phyloP scores from a whole-genome alignment of 2,329 filamentous ascomycete species.

The Xylariaceae sp. region DNA sequence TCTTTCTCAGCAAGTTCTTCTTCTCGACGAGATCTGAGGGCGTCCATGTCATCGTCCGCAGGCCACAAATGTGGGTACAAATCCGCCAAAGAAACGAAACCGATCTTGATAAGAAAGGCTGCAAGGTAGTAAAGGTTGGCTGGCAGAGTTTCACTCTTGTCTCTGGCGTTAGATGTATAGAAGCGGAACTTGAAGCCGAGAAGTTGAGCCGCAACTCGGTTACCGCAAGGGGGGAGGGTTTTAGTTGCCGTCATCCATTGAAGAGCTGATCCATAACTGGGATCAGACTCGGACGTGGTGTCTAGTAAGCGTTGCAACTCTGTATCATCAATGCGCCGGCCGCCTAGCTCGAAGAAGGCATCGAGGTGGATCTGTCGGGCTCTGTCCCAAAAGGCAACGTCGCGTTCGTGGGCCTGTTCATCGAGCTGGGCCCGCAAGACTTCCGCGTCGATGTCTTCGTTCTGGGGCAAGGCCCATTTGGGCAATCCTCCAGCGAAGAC shows the following conservation, averaged over 20 bases:
- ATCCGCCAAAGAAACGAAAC: slow-evolving; percentile 88
- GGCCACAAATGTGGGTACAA: slow-evolving; percentile 91
- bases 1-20: slow-evolving; percentile 78
- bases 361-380: slow-evolving; percentile 71
- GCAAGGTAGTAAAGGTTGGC: slow-evolving; percentile 91
- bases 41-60: slow-evolving; percentile 74
- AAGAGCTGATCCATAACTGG: slow-evolving; percentile 32
- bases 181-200: slow-evolving; percentile 96
- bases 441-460: slow-evolving; percentile 48
- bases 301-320: slow-evolving; percentile 46
- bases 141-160: slow-evolving; percentile 71
- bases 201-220: slow-evolving; percentile 86
- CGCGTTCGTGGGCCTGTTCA: slow-evolving; percentile 57
- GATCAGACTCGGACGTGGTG: slow-evolving; percentile 44
- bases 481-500: slow-evolving; percentile 65
- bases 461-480: slow-evolving; percentile 71
- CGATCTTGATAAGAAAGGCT: slow-evolving; percentile 90
- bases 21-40: slow-evolving; percentile 61
- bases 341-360: slow-evolving; percentile 86
- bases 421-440: slow-evolving; percentile 60
- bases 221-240: slow-evolving; percentile 78
- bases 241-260: slow-evolving; percentile 77
- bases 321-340: slow-evolving; percentile 58
- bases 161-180: slow-evolving; percentile 76
- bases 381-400: slow-evolving; percentile 73